A percentile compares a stretch with the other conserved stretches of the same genome.
These are phyloP conservation scores for Aspergillus ochraceus DNA, from an alignment of 2,329 filamentous ascomycete species.

Conservation along the genomic window DNA sequence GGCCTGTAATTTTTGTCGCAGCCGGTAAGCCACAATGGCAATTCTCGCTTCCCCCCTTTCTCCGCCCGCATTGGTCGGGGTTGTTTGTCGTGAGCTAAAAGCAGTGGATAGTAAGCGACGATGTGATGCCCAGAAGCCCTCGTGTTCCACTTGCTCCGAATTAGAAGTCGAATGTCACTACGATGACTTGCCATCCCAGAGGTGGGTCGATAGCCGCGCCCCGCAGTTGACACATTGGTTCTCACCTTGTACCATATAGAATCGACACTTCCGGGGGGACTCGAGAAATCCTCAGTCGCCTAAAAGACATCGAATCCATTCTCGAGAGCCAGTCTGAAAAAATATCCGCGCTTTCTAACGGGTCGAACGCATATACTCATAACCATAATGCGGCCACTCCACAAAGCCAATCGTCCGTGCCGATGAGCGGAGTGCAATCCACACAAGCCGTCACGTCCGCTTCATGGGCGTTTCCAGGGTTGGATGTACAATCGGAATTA, in stretches of 20 bases:
- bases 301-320: background rate
- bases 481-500: background rate
- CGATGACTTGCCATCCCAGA: conserved; percentile 1
- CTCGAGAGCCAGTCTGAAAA: background rate
- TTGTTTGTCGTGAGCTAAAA: background rate
- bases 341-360: background rate
- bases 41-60: background rate
- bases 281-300: conserved; percentile 1
- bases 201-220: background rate
- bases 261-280: background rate
- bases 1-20: conserved; percentile 3
- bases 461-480: background rate
- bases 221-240: background rate
- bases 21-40: background rate
- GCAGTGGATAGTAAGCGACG: background rate
- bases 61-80: background rate
- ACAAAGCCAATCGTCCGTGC: background rate
- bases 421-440: background rate
- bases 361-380: background rate
- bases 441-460: background rate
- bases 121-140: conserved; percentile 1
- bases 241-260: background rate
- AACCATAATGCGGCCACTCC: background rate
- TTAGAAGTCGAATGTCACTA: conserved; percentile 2
- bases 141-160: background rate